Base-by-base conservation (phyloP, 176 grass and related monocot species). In the Zoysia japonica region DNA sequence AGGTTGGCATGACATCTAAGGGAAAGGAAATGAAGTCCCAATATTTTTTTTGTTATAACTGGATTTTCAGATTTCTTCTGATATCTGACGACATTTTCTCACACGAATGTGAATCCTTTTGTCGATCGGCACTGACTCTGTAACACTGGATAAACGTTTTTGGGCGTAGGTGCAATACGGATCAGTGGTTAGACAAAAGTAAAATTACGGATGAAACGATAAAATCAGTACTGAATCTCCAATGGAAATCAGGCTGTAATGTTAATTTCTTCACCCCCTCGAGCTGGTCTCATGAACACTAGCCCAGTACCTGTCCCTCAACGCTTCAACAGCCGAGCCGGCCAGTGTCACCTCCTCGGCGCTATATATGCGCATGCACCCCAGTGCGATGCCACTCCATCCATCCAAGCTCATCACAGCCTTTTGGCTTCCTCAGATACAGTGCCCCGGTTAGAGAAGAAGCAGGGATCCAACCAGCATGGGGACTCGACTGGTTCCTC, bases 311-410 rank as follows among this genome's bases (percentile, higher is more conserved):
- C 16, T 28, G 62, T 79, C 52, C 68, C 10, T 67, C 42, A 39
- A 28, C 2, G 2, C 17, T 50, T 80, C 48, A 89, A 76, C 78
- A 13, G 56, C 77, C 16, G 17, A 60, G 65, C 35, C 57, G n/a
- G 36, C 46, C 50, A 15, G 3, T 55, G 40, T 47, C 53, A 47
- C 52, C 19, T 7, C 20, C 57, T 28, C 28, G 28, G 0, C 37
- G 3, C 77, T 68, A 85, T 85, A 85, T 84, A 88, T 39, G 52
- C 65, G 76, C 66, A 85, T 89, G 82, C 72, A 51, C 11, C 17
- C 66, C 20, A 52, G 36, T 37, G 1, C 5, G 28, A 28, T 28
- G 28, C 28, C 28, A 28, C 28, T 28, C 9, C 48, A 13, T 9
- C 12, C 87, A 85, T 85, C 87, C 87, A 81, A 37, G 45, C 40